These are phyloP conservation scores for Macrophomina tecta DNA, from an alignment of 2,329 filamentous ascomycete species.

Conservation along the genomic window DNA sequence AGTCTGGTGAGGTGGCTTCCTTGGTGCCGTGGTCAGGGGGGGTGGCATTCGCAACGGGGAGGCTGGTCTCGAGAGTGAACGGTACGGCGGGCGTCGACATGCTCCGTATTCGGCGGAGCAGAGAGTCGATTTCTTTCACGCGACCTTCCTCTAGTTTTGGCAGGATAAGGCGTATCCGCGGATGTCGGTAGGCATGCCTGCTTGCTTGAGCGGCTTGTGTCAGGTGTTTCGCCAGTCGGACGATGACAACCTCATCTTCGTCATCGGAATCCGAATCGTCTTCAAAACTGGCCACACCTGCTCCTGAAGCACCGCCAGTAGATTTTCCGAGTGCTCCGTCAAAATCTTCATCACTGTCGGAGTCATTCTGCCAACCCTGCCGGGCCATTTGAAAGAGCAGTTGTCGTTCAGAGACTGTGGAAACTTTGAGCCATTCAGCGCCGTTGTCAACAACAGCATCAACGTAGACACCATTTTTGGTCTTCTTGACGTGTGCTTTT, in stretches of 20 bases:
- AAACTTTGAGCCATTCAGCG: conserved; percentile 71
- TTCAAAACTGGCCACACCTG: conserved; percentile 53
- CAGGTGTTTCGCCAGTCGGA: conserved; percentile 66
- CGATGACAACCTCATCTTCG: conserved; percentile 60
- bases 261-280: conserved; percentile 59
- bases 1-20: conserved; percentile 31
- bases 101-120: conserved; percentile 62
- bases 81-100: conserved; percentile 45
- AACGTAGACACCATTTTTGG: conserved; percentile 61
- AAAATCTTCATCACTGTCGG: conserved; percentile 53
- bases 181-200: conserved; percentile 46
- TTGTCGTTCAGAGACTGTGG: conserved; percentile 67
- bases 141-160: conserved; percentile 62
- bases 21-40: conserved; percentile 31
- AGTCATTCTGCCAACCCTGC: conserved; percentile 65
- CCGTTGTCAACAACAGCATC: conserved; percentile 70
- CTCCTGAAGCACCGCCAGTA: conserved; percentile 35
- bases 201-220: conserved; percentile 62
- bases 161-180: conserved; percentile 65
- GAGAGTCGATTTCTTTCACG: conserved; percentile 60
- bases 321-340: conserved; percentile 44
- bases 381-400: conserved; percentile 73
- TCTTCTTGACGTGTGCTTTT: conserved; percentile 31
- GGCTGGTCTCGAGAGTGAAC: not conserved
- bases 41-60: conserved; percentile 35